phyloP scores from a whole-genome alignment of 73 alveolate genomes.

The Paramecium primaurelia region DNA sequence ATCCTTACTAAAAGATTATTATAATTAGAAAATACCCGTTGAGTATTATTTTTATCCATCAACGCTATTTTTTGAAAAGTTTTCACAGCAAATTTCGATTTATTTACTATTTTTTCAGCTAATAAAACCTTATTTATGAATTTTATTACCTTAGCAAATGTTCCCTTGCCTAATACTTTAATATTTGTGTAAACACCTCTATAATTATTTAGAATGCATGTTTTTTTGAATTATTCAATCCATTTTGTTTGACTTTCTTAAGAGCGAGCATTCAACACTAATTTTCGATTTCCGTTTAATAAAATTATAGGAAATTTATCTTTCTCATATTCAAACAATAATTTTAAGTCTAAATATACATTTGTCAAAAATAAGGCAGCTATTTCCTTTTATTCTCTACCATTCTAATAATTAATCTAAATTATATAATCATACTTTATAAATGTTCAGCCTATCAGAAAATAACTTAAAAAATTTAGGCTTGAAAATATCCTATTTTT shows the following conservation, averaged over 20 bases:
- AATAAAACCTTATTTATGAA: not conserved
- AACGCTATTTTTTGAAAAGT: not conserved
- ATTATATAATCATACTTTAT: not conserved
- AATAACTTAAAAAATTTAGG: constrained; percentile 15
- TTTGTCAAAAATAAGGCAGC: not conserved
- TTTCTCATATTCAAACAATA: not conserved
- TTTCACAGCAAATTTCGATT: constrained; percentile 5
- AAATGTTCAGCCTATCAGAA: not conserved
- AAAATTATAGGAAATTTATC: constrained; percentile 9
- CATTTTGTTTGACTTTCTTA: not conserved
- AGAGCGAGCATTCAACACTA: not conserved
- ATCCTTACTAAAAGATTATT: not conserved
- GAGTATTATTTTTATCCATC: not conserved
- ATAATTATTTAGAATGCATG: constrained; percentile 14
- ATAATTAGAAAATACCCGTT: not conserved
- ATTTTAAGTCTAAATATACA: not conserved
- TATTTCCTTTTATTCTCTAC: not conserved
- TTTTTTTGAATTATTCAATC: not conserved
- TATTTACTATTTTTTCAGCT: not conserved
- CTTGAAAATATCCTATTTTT: not conserved
- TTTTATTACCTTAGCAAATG: constrained; percentile 31
- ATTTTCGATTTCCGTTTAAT: not conserved
- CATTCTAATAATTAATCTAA: not conserved
- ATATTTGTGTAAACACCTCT: not conserved
- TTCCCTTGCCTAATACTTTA: constrained; percentile 24